A percentile compares a stretch with the other conserved stretches of the same genome.
phyloP scores from a whole-genome alignment of 1,284 basidiomycete genomes.

The Vanrija pseudolonga region DNA sequence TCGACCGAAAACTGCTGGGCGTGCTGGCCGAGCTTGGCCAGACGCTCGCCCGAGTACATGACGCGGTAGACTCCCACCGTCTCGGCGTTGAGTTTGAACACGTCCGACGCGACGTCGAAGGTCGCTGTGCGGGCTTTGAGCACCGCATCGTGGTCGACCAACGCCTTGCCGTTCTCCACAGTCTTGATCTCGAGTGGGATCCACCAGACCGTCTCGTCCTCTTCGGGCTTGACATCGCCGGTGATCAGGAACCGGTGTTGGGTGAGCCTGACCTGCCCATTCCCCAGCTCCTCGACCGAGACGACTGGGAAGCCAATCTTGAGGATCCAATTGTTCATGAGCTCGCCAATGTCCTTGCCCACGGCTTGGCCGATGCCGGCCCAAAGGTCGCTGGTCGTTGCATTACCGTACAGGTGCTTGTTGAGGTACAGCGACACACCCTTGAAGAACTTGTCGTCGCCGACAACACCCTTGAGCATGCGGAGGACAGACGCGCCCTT shows the following conservation, averaged over 20 bases:
- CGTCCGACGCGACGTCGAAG: constrained; percentile 65
- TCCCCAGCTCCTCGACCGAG: constrained; percentile 70
- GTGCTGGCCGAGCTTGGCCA: constrained; percentile 74
- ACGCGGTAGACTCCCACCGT: constrained; percentile 86
- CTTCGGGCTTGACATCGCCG: constrained; percentile 68
- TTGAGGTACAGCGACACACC: constrained; percentile 89
- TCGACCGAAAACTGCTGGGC: constrained; percentile 75
- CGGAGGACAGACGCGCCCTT: constrained; percentile 82
- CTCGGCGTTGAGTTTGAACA: constrained; percentile 80
- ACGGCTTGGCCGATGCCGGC: constrained; percentile 77
- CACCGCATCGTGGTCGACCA: constrained; percentile 62
- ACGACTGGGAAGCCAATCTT: constrained; percentile 86
- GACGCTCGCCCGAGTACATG: constrained; percentile 73
- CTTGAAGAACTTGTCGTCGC: constrained; percentile 79
- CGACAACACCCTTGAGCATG: constrained; percentile 85
- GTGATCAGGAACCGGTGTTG: constrained; percentile 92
- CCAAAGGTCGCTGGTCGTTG: constrained; percentile 84
- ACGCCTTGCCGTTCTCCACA: constrained; percentile 58
- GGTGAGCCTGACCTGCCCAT: constrained; percentile 63
- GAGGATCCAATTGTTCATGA: constrained; percentile 90
- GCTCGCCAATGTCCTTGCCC: constrained; percentile 69
- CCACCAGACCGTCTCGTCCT: constrained; percentile 85
- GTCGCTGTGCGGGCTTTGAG: constrained; percentile 66
- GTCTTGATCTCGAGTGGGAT: constrained; percentile 75
- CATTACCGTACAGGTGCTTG: constrained; percentile 75